These are phyloP conservation scores for Kodamaea leandrae DNA, from an alignment of 805 yeast species.

Conservation along the genomic window DNA sequence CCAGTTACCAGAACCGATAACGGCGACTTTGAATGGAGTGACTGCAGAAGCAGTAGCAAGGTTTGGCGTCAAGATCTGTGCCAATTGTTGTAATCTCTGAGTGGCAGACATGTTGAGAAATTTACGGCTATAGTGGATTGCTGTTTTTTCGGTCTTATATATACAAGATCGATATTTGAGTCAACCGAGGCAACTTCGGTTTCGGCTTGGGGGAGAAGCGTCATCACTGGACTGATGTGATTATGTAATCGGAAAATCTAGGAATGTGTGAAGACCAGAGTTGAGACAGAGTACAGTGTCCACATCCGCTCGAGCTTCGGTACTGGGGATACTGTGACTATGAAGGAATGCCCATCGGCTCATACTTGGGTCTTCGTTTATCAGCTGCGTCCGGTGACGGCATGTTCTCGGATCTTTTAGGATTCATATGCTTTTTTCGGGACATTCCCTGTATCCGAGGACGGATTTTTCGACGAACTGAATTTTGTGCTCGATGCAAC, in stretches of 20 bases:
- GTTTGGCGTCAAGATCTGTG: conserved; percentile 26
- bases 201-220: not conserved
- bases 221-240: not conserved
- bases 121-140: not conserved
- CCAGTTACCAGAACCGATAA: conserved; percentile 49
- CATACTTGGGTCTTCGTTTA: too few species aligned
- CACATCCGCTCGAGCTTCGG: too few species aligned
- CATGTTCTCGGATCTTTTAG: not conserved
- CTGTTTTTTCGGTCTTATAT: conserved; percentile 1
- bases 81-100: conserved; percentile 29
- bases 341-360: too few species aligned
- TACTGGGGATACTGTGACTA: too few species aligned
- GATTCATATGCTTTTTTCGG: not conserved
- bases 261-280: too few species aligned
- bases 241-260: not conserved
- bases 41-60: conserved; percentile 9
- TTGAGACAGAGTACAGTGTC: too few species aligned
- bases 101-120: conserved; percentile 5
- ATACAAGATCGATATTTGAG: not conserved
- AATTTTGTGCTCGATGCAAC: too few species aligned
- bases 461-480: too few species aligned
- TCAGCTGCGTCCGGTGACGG: too few species aligned
- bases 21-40: conserved; percentile 36
- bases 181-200: conserved; percentile 1
- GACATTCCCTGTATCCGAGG: not conserved